These are phyloP conservation scores for Brettanomyces custersianus DNA, from an alignment of 805 yeast species.

Conservation along the genomic window DNA sequence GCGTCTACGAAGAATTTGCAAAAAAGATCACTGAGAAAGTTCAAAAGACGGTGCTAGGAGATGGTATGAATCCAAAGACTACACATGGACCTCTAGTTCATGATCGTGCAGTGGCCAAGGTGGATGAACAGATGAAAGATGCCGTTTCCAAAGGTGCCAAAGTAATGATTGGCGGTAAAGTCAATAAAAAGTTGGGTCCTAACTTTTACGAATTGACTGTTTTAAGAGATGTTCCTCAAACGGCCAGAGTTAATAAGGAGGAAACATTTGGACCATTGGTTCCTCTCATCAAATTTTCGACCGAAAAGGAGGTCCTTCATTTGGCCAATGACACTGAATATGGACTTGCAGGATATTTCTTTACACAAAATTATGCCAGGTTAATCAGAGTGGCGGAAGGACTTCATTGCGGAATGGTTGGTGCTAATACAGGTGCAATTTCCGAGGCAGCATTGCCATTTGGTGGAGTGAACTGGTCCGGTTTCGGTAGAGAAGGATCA, in stretches of 20 bases:
- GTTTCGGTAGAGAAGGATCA: conserved; percentile 77
- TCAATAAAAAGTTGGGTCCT: conserved; percentile 47
- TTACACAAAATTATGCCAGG: conserved; percentile 43
- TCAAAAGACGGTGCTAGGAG: conserved; percentile 43
- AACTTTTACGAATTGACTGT: conserved; percentile 64
- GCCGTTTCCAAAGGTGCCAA: conserved; percentile 61
- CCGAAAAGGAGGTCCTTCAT: conserved; percentile 55
- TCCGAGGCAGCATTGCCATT: conserved; percentile 63
- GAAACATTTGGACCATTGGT: conserved; percentile 82
- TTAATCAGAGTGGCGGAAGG: conserved; percentile 57
- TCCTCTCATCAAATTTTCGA: conserved; percentile 52
- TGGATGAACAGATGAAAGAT: conserved; percentile 52
- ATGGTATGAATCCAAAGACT: conserved; percentile 46
- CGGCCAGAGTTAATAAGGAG: conserved; percentile 51
- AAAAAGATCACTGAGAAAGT: conserved; percentile 38
- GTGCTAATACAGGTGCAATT: conserved; percentile 67
- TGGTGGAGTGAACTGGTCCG: conserved; percentile 74
- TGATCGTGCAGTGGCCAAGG: conserved; percentile 52
- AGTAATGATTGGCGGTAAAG: conserved; percentile 51
- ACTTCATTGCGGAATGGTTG: conserved; percentile 74
- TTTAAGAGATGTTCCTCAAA: conserved; percentile 46
- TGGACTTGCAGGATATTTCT: conserved; percentile 76
- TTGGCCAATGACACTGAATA: conserved; percentile 60
- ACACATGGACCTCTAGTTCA: conserved; percentile 77
- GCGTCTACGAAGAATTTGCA: conserved; percentile 55